phyloP scores from a whole-genome alignment of 2,329 filamentous ascomycete genomes.

The Coniochaeta hoffmannii region DNA sequence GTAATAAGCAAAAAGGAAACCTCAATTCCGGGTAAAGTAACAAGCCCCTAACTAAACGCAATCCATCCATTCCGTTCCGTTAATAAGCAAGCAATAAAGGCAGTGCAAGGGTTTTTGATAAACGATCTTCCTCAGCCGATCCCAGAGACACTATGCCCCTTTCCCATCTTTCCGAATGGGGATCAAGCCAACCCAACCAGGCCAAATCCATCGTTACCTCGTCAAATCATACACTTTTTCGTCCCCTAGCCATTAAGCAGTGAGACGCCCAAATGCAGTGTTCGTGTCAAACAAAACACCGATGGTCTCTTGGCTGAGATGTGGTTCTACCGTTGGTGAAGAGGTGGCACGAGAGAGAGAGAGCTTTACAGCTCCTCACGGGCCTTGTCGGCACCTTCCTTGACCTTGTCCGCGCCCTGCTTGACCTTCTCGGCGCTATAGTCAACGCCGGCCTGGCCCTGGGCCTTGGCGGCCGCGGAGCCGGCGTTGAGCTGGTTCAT shows the following conservation, averaged over 20 bases:
- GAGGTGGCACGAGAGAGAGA: not conserved
- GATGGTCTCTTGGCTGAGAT: not conserved
- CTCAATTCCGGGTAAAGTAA: not conserved
- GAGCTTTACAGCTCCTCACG: conserved; percentile 41
- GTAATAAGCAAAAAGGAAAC: not conserved
- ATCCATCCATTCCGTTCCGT: not conserved
- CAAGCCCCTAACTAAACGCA: not conserved
- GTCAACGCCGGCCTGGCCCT: not conserved
- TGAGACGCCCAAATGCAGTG: not conserved
- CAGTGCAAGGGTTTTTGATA: not conserved
- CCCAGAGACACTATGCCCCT: not conserved
- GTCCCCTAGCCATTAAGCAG: not conserved
- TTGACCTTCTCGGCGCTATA: conserved; percentile 29
- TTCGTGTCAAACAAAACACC: not conserved
- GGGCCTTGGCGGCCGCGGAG: conserved; percentile 34
- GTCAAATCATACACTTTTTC: not conserved
- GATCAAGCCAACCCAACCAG: not conserved
- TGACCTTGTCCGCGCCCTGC: conserved; percentile 28
- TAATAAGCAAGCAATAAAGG: no score
- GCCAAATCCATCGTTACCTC: not conserved
- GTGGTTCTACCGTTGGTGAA: no score
- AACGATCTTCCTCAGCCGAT: not conserved
- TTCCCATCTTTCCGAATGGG: not conserved
- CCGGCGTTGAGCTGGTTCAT: conserved; percentile 40
- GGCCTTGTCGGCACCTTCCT: conserved; percentile 29